Percentiles rank a stretch among this genome's conserved stretches.
These are phyloP conservation scores for Dichomitus squalens DNA, from an alignment of 1,284 basidiomycete genomes.

Conservation along the genomic window DNA sequence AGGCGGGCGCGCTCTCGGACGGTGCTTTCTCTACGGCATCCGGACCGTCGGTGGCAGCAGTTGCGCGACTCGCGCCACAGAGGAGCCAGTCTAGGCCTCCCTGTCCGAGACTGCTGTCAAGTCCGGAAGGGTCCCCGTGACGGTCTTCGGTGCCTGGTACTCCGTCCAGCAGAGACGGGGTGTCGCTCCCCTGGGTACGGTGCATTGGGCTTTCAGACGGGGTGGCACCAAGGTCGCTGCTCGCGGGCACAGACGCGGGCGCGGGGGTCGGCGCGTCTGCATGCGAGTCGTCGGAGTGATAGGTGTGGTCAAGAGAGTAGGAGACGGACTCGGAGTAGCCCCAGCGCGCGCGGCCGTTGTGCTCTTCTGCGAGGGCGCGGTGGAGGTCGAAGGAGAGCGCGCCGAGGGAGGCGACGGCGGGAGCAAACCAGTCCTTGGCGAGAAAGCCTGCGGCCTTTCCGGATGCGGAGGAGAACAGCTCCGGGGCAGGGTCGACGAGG, in stretches of 20 bases:
- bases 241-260: background rate
- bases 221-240: background rate
- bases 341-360: constrained; percentile 54
- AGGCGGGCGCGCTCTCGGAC: background rate
- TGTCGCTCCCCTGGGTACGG: background rate
- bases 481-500: constrained; percentile 37
- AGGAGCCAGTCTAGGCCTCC: constrained; percentile 30
- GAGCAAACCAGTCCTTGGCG: constrained; percentile 66
- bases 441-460: constrained; percentile 70
- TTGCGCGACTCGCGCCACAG: constrained; percentile 27
- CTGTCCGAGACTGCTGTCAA: constrained; percentile 4
- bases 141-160: background rate
- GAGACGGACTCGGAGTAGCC: constrained; percentile 49
- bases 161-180: background rate
- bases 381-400: constrained; percentile 63
- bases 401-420: constrained; percentile 49
- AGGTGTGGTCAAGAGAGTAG: constrained; percentile 32
- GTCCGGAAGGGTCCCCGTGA: constrained; percentile 1
- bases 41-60: constrained; percentile 5
- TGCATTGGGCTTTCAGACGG: background rate
- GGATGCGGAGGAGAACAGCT: constrained; percentile 48
- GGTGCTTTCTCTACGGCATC: background rate
- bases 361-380: constrained; percentile 51
- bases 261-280: background rate
- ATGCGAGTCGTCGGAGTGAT: constrained; percentile 7